These are phyloP conservation scores for Persicaria tinctoria DNA, from an alignment of 148 eudicot genomes.

Conservation along the genomic window DNA sequence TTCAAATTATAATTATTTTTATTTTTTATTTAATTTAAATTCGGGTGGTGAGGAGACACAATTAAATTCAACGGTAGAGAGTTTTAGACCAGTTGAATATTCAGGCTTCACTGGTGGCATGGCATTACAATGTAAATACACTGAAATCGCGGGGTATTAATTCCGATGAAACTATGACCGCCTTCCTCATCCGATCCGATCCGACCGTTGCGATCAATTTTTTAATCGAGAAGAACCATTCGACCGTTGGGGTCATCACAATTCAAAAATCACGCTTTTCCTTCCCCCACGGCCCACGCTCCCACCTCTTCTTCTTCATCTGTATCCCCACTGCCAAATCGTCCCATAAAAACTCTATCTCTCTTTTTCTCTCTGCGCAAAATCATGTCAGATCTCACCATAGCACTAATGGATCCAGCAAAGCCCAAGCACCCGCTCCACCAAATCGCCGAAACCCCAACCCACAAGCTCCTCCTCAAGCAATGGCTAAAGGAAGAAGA, in stretches of 20 bases:
- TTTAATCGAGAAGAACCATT: not conserved
- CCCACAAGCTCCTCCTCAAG: slow-evolving; percentile 81
- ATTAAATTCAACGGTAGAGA: too few relatives aligned
- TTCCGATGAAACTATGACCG: not conserved
- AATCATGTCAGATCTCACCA: slow-evolving; percentile 18
- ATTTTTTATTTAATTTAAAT: too few relatives aligned
- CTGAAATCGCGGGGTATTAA: not conserved
- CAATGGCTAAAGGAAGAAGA: slow-evolving; percentile 89
- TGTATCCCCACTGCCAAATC: not conserved
- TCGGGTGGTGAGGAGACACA: too few relatives aligned
- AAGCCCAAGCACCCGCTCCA: slow-evolving; percentile 62
- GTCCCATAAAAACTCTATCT: not conserved
- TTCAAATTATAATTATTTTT: too few relatives aligned
- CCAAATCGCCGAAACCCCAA: slow-evolving; percentile 67
- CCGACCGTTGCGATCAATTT: slow-evolving; percentile 2
- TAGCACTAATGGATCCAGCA: slow-evolving; percentile 33
- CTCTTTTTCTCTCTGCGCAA: not conserved
- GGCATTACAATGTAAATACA: not conserved
- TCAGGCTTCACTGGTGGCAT: not conserved
- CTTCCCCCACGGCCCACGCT: not conserved
- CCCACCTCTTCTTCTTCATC: slow-evolving; percentile 3
- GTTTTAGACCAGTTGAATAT: too few relatives aligned
- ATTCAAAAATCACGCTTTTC: slow-evolving; percentile 1
- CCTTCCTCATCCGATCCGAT: not conserved
- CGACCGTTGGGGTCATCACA: slow-evolving; percentile 6